Percentiles rank a stretch among this genome's conserved stretches.
Evolutionary conservation across 2,329 filamentous ascomycete species (phyloP).

Genomic region (Xylaria polymorpha): DNA sequence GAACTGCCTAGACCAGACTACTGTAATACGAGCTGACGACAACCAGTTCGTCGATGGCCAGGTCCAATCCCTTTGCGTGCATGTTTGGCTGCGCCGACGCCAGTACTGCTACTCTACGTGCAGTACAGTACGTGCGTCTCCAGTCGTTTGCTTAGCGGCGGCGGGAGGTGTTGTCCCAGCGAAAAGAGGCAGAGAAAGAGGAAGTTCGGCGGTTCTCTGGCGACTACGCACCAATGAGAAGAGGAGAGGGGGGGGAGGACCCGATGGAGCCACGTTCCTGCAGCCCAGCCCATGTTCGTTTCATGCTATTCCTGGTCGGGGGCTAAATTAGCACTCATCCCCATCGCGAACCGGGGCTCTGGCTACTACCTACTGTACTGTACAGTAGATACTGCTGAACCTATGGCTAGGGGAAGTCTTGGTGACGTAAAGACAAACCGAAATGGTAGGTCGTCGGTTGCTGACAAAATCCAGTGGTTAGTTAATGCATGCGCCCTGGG

Average conservation of each 20-base stretch:
- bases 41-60: conserved; percentile 22
- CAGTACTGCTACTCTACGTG: neutral
- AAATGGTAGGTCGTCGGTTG: conserved; percentile 31
- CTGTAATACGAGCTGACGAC: conserved; percentile 33
- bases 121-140: neutral
- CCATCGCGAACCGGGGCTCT: conserved; percentile 16
- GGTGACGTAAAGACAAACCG: conserved; percentile 6
- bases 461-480: neutral
- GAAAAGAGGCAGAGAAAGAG: conserved; percentile 24
- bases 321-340: conserved; percentile 27
- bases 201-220: conserved; percentile 38
- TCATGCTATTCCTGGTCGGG: conserved; percentile 36
- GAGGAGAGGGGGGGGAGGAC: neutral
- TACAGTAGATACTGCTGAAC: no score
- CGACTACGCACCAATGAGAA: conserved; percentile 30
- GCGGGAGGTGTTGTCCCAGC: neutral
- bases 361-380: no score
- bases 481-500: conserved; percentile 8
- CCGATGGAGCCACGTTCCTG: conserved; percentile 29
- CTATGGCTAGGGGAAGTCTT: conserved; percentile 2
- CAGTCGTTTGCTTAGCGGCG: neutral
- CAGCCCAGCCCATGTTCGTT: conserved; percentile 32
- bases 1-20: conserved; percentile 2
- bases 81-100: neutral
- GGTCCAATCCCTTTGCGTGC: conserved; percentile 19